These are phyloP conservation scores for Chrysoporthe cubensis DNA, from an alignment of 2,329 filamentous ascomycete species.

Conservation along the genomic window DNA sequence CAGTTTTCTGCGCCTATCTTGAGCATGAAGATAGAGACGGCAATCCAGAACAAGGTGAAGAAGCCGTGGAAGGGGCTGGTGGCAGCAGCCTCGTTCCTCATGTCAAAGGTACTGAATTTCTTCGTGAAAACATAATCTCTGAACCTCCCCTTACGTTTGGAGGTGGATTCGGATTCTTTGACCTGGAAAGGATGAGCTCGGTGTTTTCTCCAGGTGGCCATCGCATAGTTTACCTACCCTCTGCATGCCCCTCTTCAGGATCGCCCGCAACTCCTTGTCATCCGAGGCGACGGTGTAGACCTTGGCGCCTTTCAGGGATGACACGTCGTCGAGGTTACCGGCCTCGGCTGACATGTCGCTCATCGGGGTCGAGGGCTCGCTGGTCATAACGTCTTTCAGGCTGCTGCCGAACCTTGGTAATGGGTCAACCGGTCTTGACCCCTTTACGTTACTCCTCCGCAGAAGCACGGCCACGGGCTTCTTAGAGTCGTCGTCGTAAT, in stretches of 20 bases:
- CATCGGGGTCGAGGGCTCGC: constrained; percentile 22
- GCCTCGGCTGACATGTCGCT: constrained; percentile 25
- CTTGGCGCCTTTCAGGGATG: constrained; percentile 25
- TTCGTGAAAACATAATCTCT: constrained; percentile 70
- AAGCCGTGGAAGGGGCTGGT: constrained; percentile 79
- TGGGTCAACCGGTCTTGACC: constrained; percentile 16
- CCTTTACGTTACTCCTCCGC: constrained; percentile 29
- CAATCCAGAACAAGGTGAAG: constrained; percentile 79
- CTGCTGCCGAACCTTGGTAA: constrained; percentile 31
- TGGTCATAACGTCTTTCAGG: constrained; percentile 10
- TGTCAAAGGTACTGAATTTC: constrained; percentile 75
- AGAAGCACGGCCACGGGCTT: constrained; percentile 33
- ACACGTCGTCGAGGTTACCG: constrained; percentile 27
- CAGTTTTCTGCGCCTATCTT: constrained; percentile 72
- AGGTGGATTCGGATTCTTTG: constrained; percentile 20
- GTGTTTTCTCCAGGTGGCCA: constrained; percentile 29
- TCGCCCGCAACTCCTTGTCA: constrained; percentile 46
- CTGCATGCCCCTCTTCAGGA: constrained; percentile 38
- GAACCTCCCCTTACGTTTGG: constrained; percentile 41
- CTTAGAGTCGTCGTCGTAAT: constrained; percentile 45
- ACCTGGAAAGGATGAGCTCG: constrained; percentile 22
- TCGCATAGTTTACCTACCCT: constrained; percentile 28
- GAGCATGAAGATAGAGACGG: constrained; percentile 67
- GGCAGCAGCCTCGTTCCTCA: constrained; percentile 66
- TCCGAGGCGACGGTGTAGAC: constrained; percentile 37